phyloP scores from a whole-genome alignment of 352 stramenopile species.

The Peronospora belbahrii region DNA sequence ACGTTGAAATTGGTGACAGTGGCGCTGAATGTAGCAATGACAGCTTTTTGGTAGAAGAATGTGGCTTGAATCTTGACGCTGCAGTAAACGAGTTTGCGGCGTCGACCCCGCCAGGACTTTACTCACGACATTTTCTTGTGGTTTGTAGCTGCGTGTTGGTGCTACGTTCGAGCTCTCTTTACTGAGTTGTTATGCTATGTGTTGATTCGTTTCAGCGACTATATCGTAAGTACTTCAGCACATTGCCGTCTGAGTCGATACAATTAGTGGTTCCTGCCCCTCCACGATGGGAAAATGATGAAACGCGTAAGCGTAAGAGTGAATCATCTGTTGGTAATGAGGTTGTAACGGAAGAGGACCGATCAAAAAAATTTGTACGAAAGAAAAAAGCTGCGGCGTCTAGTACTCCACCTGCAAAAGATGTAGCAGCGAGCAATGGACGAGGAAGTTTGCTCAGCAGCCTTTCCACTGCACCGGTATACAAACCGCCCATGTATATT shows the following conservation, averaged over 20 bases:
- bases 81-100: slow-evolving; percentile 59
- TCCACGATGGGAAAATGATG: slow-evolving; percentile 59
- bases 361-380: slow-evolving; percentile 47
- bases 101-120: slow-evolving; percentile 52
- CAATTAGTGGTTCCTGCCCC: slow-evolving; percentile 40
- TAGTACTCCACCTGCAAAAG: slow-evolving; percentile 1
- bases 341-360: slow-evolving; percentile 65
- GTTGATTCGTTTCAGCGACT: slow-evolving; percentile 30
- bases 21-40: slow-evolving; percentile 4
- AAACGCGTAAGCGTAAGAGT: slow-evolving; percentile 30
- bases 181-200: slow-evolving; percentile 7
- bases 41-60: slow-evolving; percentile 71
- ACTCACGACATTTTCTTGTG: slow-evolving; percentile 58
- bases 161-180: neutral
- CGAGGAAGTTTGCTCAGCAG: slow-evolving; percentile 17
- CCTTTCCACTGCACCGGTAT: slow-evolving; percentile 37
- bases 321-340: slow-evolving; percentile 39
- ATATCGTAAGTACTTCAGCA: slow-evolving; percentile 78
- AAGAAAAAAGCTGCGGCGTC: slow-evolving; percentile 25
- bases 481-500: slow-evolving; percentile 69
- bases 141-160: slow-evolving; percentile 15
- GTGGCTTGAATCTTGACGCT: slow-evolving; percentile 45
- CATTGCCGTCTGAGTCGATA: slow-evolving; percentile 42
- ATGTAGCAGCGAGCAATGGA: slow-evolving; percentile 20
- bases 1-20: neutral